Percentiles rank a stretch among this genome's conserved stretches.
Conservation (phyloP, 805 yeast species). For the Suhomyces sp. region DNA sequence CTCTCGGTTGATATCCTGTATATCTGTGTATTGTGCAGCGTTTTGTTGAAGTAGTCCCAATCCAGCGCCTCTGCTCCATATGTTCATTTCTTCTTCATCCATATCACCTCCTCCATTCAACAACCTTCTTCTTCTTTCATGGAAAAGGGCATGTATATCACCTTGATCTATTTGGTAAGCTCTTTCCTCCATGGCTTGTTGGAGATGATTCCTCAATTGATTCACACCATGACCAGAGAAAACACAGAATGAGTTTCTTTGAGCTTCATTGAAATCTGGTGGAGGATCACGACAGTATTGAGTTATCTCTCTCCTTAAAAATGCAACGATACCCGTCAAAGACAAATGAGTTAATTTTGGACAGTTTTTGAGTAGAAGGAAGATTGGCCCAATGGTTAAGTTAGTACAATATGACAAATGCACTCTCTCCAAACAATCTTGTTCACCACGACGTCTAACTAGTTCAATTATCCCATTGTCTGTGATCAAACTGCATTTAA, state of each 20-base stretch:
- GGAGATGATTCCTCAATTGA: constrained; percentile 68
- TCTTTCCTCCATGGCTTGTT: constrained; percentile 38
- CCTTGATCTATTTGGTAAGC: constrained; percentile 33
- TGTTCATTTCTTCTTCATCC: constrained; percentile 23
- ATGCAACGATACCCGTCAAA: constrained; percentile 88
- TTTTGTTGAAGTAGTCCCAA: constrained; percentile 9
- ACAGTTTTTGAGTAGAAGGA: constrained; percentile 69
- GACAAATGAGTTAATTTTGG: constrained; percentile 87
- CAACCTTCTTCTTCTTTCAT: constrained; percentile 27
- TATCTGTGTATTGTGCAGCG: constrained; percentile 15
- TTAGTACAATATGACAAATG: constrained; percentile 89
- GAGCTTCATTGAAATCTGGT: constrained; percentile 83
- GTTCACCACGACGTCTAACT: constrained; percentile 65
- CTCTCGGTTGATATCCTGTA: constrained; percentile 29
- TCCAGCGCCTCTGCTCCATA: constrained; percentile 21
- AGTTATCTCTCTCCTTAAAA: constrained; percentile 80
- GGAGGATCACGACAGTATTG: constrained; percentile 91
- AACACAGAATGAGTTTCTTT: constrained; percentile 83
- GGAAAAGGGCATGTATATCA: constrained; percentile 27
- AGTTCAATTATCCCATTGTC: constrained; percentile 75
- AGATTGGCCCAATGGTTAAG: constrained; percentile 75
- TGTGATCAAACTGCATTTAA: constrained; percentile 83
- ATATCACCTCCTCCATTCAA: constrained; percentile 17
- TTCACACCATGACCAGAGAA: constrained; percentile 88
- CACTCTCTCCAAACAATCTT: constrained; percentile 85